Evolutionary conservation across 2,329 filamentous ascomycete species (phyloP).

Genomic region (Pezicula neosporulosa): DNA sequence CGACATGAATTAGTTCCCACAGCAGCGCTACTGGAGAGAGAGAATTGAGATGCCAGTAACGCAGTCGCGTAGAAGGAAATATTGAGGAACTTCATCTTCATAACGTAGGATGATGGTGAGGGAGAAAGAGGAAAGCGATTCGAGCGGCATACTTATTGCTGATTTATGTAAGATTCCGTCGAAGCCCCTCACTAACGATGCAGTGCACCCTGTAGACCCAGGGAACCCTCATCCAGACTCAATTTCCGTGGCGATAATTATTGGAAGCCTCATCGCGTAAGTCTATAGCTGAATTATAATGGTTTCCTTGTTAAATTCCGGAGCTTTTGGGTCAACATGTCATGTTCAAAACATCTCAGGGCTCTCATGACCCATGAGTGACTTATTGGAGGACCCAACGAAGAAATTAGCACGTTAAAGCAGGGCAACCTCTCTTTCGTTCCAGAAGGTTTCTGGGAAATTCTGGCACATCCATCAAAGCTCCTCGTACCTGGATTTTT

Average conservation of each 20-base stretch:
- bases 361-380: too few relatives aligned
- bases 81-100: background rate
- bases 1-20: background rate
- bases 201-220: background rate
- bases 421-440: too few relatives aligned
- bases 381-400: too few relatives aligned
- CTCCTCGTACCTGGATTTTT: too few relatives aligned
- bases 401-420: too few relatives aligned
- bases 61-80: background rate
- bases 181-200: background rate
- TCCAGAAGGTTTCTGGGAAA: too few relatives aligned
- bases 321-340: too few relatives aligned
- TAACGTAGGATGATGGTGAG: background rate
- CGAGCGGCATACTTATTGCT: background rate
- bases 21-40: background rate
- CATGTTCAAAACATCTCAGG: too few relatives aligned
- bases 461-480: too few relatives aligned
- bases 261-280: too few relatives aligned
- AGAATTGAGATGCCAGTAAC: background rate
- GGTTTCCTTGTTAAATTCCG: background rate
- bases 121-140: background rate
- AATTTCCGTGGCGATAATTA: background rate
- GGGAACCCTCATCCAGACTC: background rate
- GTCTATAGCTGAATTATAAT: background rate
- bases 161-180: too few relatives aligned